Percentiles rank a stretch among this genome's conserved stretches.
phyloP scores from a whole-genome alignment of 768 basidiomycete genomes.

The Tricholoma sp. region DNA sequence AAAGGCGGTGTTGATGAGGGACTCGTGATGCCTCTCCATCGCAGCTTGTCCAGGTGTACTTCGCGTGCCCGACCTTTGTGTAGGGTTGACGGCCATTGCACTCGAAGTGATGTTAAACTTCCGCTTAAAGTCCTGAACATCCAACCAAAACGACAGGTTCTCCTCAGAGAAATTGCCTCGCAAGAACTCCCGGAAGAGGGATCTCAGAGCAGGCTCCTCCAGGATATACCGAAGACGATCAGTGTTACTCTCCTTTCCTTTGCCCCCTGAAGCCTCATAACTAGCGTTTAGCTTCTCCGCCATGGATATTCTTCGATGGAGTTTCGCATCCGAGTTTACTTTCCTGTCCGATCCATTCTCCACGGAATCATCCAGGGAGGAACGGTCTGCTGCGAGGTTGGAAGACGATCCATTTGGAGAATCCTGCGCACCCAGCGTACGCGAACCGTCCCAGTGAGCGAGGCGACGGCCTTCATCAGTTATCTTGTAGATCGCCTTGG shows the following conservation, averaged over 20 bases:
- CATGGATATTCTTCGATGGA: slow-evolving; percentile 75
- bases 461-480: slow-evolving; percentile 86
- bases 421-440: slow-evolving; percentile 34
- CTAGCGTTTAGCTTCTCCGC: slow-evolving; percentile 64
- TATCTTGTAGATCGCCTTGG: slow-evolving; percentile 91
- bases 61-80: slow-evolving; percentile 32
- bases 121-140: slow-evolving; percentile 94
- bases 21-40: slow-evolving; percentile 97
- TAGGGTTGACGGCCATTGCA: slow-evolving; percentile 58
- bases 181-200: slow-evolving; percentile 92
- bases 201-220: slow-evolving; percentile 84
- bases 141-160: slow-evolving; percentile 95
- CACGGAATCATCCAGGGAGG: slow-evolving; percentile 51
- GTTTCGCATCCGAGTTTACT: slow-evolving; percentile 49
- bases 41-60: slow-evolving; percentile 73
- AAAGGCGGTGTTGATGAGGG: slow-evolving; percentile 91
- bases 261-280: slow-evolving; percentile 49
- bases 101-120: slow-evolving; percentile 95
- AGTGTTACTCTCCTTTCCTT: slow-evolving; percentile 84
- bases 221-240: slow-evolving; percentile 89
- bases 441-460: slow-evolving; percentile 73
- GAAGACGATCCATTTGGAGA: slow-evolving; percentile 66
- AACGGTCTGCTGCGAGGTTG: slow-evolving; percentile 54
- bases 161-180: slow-evolving; percentile 96
- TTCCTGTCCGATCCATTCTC: slow-evolving; percentile 26